Percentiles rank a stretch among this genome's conserved stretches.
Evolutionary conservation across 148 eudicot species (phyloP).

Genomic region (Vaccinium myrtillus): DNA sequence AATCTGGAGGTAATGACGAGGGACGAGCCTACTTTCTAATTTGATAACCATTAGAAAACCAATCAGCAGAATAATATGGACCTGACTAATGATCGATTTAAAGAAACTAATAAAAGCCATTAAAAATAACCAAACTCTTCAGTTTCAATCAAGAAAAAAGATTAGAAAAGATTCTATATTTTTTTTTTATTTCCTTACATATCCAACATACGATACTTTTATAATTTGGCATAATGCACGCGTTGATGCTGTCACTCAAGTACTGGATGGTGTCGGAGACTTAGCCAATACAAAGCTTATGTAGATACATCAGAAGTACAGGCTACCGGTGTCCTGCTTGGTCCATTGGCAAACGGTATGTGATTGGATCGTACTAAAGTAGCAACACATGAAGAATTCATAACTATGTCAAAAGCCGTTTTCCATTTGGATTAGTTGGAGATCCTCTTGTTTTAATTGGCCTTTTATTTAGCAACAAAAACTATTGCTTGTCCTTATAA

Average conservation of each 20-base stretch:
- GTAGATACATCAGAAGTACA: background rate
- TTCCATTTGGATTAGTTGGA: background rate
- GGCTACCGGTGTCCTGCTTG: background rate
- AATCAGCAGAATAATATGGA: background rate
- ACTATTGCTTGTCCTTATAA: background rate
- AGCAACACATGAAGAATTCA: background rate
- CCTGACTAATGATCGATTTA: background rate
- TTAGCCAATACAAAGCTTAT: too few relatives aligned
- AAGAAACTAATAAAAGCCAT: background rate
- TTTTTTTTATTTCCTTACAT: too few relatives aligned
- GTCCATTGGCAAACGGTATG: background rate
- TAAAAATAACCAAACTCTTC: background rate
- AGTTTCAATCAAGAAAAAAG: background rate
- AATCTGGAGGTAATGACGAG: background rate
- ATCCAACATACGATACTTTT: background rate
- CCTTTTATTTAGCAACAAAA: background rate
- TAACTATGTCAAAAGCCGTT: background rate
- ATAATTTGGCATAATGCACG: too few relatives aligned
- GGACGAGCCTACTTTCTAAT: background rate
- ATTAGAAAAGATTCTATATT: background rate
- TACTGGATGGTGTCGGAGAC: background rate
- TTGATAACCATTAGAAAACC: background rate
- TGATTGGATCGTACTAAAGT: background rate
- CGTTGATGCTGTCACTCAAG: background rate
- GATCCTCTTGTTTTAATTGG: background rate